These are phyloP conservation scores for Penicillium palitans DNA, from an alignment of 2,329 filamentous ascomycete species.

Conservation along the genomic window DNA sequence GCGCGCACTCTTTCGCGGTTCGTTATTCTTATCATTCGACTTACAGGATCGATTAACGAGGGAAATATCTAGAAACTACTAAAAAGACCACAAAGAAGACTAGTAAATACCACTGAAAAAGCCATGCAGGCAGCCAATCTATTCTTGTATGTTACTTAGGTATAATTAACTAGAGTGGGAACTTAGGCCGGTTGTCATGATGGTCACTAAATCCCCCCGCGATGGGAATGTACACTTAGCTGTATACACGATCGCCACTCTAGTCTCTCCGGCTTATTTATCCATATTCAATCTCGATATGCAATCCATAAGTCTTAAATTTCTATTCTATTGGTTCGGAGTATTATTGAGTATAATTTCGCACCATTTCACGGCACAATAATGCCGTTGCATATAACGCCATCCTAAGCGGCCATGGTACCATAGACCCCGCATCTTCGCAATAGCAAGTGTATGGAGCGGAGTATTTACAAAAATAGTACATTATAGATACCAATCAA, in stretches of 20 bases:
- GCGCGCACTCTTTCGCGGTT: no score
- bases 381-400: conserved; percentile 16
- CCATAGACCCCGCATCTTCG: conserved; percentile 18
- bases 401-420: conserved; percentile 18
- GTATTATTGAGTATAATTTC: background rate
- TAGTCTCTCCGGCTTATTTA: background rate
- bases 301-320: background rate
- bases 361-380: background rate
- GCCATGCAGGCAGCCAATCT: no score
- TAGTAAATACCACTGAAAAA: no score
- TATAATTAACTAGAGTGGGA: no score
- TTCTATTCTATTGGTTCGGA: background rate
- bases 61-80: no score
- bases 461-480: background rate
- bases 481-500: background rate
- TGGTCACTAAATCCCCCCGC: no score
- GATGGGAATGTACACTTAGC: no score
- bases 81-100: no score
- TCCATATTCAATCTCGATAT: background rate
- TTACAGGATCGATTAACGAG: no score
- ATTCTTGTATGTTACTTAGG: no score
- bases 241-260: background rate
- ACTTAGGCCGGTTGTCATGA: no score
- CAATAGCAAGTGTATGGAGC: background rate
- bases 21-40: no score